These are phyloP conservation scores for Microcera coccophila DNA, from an alignment of 2,329 filamentous ascomycete species.

Conservation along the genomic window DNA sequence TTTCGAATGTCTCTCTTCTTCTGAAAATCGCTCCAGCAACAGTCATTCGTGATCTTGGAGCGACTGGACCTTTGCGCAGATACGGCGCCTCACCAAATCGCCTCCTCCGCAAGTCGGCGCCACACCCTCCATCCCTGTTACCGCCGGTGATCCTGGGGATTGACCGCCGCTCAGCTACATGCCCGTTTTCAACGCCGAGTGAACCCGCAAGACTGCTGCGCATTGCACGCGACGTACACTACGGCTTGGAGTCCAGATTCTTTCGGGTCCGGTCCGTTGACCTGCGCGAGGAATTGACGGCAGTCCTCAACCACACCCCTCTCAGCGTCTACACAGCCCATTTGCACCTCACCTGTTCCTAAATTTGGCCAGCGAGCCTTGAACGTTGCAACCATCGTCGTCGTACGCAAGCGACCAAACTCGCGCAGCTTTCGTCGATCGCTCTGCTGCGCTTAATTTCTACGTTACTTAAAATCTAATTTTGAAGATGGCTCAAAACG, in stretches of 20 bases:
- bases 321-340: conserved; percentile 1
- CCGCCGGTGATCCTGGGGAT: conserved; percentile 10
- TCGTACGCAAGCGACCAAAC: background rate
- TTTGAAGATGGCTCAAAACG: conserved; percentile 35
- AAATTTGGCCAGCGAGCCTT: background rate
- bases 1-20: conserved; percentile 14
- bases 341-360: conserved; percentile 2
- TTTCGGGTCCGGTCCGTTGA: conserved; percentile 7
- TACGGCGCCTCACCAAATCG: background rate
- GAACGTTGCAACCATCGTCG: background rate
- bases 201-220: conserved; percentile 18
- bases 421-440: too few relatives aligned
- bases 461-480: conserved; percentile 3
- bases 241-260: conserved; percentile 9
- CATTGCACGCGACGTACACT: conserved; percentile 9
- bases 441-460: too few relatives aligned
- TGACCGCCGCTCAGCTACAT: conserved; percentile 27
- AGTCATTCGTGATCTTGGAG: conserved; percentile 7
- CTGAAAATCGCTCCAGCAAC: conserved; percentile 11
- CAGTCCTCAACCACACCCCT: conserved; percentile 2
- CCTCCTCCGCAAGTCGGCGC: conserved; percentile 8
- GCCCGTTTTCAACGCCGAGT: conserved; percentile 15
- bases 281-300: background rate
- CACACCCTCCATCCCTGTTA: conserved; percentile 17
- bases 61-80: conserved; percentile 10